phyloP scores from a whole-genome alignment of 495 filamentous ascomycete genomes.

The Xylaria flabelliformis region DNA sequence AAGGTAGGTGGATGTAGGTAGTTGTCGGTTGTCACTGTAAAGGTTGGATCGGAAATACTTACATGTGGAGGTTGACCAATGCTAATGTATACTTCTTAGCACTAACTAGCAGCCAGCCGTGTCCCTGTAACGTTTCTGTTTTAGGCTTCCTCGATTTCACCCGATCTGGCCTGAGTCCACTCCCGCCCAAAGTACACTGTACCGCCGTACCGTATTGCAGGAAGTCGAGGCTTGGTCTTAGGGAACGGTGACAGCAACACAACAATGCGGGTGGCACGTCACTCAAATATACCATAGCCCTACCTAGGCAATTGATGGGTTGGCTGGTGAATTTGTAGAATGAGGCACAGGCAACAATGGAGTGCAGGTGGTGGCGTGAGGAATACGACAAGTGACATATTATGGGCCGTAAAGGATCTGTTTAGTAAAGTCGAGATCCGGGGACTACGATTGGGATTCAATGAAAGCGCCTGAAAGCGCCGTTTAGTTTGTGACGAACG shows the following conservation, averaged over 20 bases:
- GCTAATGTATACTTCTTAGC: too few relatives aligned
- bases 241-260: not conserved
- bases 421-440: conserved; percentile 4
- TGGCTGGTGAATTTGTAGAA: not conserved
- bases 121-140: conserved; percentile 18
- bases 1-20: not conserved
- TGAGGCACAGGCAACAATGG: not conserved
- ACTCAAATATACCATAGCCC: not conserved
- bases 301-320: not conserved
- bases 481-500: not conserved
- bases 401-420: not conserved
- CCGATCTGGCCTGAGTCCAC: conserved; percentile 9
- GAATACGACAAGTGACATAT: conserved; percentile 20
- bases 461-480: not conserved
- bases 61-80: not conserved
- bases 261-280: not conserved
- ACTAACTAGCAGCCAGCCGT: not conserved
- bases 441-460: not conserved
- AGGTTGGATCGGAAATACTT: not conserved
- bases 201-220: not conserved
- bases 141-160: conserved; percentile 11
- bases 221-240: not conserved
- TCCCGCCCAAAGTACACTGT: not conserved
- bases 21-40: not conserved
- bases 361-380: not conserved